Evolutionary conservation across 225 moss, liverwort and hornwort species (phyloP), one percentile per base, ranked within the genome.

Genomic region (Bryum argenteum): DNA sequence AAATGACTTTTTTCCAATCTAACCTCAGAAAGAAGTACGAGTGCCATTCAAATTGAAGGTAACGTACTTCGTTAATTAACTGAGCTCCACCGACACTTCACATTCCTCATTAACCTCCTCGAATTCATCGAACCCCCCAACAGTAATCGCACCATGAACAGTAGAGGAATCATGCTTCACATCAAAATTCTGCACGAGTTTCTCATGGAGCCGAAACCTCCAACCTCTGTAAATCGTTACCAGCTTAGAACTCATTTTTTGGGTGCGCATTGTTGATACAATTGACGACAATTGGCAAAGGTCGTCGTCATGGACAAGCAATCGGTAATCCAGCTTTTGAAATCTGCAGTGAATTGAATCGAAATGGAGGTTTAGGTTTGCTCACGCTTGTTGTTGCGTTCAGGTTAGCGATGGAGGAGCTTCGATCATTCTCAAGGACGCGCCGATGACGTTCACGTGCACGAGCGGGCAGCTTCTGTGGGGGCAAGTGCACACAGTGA

Each of bases 401-500:
- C 71, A 82, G 77, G 1, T 22, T 18, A 63, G 57, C 15, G 41
- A 21, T 45, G 57, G 24, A 69, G 57, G 24, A 69, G 74, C 1
- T 51, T 68, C 71, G 19, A 66, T 50, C 14, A 67, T 75, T 1
- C 71, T 28, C 45, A 77, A 26, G 56, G 18, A 3, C 70, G 82
- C 9, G 38, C 43, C 33, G 33, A 33, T 33, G 59, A 50, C 13
- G 63, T 89, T 89, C 79, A 71, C 69, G 16, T 89, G 89, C 77
- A 56, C 71, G 24, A 87, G 79, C 18, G 89, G 89, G 16, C 64
- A 72, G 71, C 79, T 89, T 14, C 71, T 89, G 3, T 89, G 89
- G 89, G 89, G 89, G 15, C 89, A 89, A 58, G 13, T 83, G 70
- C 75, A 83, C 58, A 83, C 89, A 15, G 79, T 86, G 68, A 71